Conservation (phyloP, 495 filamentous ascomycete genomes). For the Thermothielavioides terrestris region DNA sequence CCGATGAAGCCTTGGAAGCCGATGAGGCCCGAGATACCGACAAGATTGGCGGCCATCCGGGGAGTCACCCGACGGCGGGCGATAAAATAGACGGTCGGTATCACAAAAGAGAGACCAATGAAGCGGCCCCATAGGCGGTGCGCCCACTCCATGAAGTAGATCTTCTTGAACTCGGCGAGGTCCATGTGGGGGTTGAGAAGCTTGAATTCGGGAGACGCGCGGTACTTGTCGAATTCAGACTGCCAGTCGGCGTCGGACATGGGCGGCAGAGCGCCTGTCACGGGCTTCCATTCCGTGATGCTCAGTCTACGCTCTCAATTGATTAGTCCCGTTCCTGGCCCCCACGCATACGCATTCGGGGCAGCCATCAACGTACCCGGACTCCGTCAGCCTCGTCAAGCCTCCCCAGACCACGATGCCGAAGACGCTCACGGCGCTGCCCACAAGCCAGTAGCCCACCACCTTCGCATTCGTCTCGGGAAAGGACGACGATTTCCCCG, state of each 20-base stretch:
- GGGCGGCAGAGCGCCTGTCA: constrained; percentile 88
- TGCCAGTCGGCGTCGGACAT: constrained; percentile 71
- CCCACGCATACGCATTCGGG: background rate
- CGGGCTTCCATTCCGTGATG: constrained; percentile 98
- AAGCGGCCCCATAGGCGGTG: constrained; percentile 94
- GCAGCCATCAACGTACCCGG: constrained; percentile 56
- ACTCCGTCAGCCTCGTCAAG: constrained; percentile 88
- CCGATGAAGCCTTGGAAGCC: constrained; percentile 93
- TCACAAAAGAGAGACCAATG: constrained; percentile 78
- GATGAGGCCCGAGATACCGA: constrained; percentile 78
- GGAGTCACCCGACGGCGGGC: constrained; percentile 67
- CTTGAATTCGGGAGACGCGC: constrained; percentile 81
- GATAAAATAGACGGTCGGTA: constrained; percentile 84
- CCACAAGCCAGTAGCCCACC: constrained; percentile 89
- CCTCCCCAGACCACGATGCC: constrained; percentile 95
- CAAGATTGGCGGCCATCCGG: constrained; percentile 66
- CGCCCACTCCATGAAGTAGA: constrained; percentile 99
- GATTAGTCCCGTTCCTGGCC: background rate
- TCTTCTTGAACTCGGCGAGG: constrained; percentile 88
- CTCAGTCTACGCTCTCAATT: constrained; percentile 59
- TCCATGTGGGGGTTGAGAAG: constrained; percentile 87
- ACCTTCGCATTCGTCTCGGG: constrained; percentile 61
- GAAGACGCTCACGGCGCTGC: constrained; percentile 85
- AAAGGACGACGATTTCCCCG: constrained; percentile 41
- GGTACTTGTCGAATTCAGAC: constrained; percentile 84